These are phyloP conservation scores for Phytopythium oedochilum DNA, from an alignment of 352 stramenopile genomes.

Conservation along the genomic window DNA sequence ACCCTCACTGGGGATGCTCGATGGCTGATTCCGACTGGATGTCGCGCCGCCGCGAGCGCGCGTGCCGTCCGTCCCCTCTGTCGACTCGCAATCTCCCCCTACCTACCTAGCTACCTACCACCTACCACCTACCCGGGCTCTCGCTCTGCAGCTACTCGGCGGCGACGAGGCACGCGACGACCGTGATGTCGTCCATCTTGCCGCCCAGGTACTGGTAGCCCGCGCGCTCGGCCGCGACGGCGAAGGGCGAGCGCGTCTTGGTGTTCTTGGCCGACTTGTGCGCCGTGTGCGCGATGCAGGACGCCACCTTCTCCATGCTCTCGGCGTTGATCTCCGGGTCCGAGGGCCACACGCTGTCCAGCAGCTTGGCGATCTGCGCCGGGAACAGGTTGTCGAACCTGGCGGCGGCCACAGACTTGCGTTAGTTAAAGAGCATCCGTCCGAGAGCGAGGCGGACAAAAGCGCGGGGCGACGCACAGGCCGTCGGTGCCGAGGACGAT, in stretches of 20 bases:
- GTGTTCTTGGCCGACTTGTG: constrained; percentile 73
- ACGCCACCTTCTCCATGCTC: constrained; percentile 77
- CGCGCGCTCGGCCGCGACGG: constrained; percentile 55
- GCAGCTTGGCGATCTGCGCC: constrained; percentile 66
- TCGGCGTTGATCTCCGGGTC: constrained; percentile 38
- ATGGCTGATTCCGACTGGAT: too few species aligned
- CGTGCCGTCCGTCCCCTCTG: too few species aligned
- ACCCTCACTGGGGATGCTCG: too few species aligned
- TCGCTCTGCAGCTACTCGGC: not conserved
- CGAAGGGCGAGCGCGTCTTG: constrained; percentile 76
- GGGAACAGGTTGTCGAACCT: constrained; percentile 96
- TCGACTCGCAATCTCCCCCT: too few species aligned
- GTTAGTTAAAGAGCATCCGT: too few species aligned
- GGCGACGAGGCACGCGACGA: constrained; percentile 72
- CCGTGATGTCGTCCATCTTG: constrained; percentile 91
- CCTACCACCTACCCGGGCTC: not conserved
- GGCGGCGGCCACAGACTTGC: too few species aligned
- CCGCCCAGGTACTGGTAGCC: constrained; percentile 80
- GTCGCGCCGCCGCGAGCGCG: not conserved
- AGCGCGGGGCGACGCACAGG: constrained; percentile 44
- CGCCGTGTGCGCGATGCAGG: constrained; percentile 72
- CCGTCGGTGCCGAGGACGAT: constrained; percentile 93
- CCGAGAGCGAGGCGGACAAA: too few species aligned
- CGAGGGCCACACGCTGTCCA: constrained; percentile 61
- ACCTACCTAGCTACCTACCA: too few species aligned